Base-by-base conservation (phyloP, 192 early-diverging fungal species). In the Mortierella hygrophila region DNA sequence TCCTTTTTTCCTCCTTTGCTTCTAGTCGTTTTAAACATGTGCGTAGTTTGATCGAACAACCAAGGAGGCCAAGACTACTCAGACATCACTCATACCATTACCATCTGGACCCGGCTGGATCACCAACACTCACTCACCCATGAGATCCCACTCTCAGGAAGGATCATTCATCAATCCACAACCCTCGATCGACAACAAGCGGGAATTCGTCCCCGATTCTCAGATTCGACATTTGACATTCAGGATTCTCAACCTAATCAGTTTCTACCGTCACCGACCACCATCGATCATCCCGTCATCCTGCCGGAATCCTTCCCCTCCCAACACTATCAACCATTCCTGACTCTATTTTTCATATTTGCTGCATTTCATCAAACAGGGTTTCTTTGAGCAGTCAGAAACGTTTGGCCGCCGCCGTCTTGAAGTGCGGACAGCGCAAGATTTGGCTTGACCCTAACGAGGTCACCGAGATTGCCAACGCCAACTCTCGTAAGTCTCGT, bases 361-460 rank as follows among this genome's bases (percentile, higher is more conserved):
- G 5, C 18, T 52, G 49, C 18, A 20, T 71, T 73, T 75, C 49
- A 37, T 75, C 74, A 29, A 38, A 74, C 83, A 95, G 94, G 95
- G 90, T 93, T 87, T 94, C 93, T 90, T 93, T 95, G 83, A 89
- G 90, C 79, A 93, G 92, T 87, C 98, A 99, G 93, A 99, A 99
- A 93, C 94, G 97, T 81, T 93, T 99, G 82, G 98, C 98, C 76
- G 95, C 98, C 82, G 95, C 96, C 91, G 97, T 99, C 89, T 94
- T 99, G 88, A 96, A 97, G 91, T 98, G 97, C 92, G 98, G 98
- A 88, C 75, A 99, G 94, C 93, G 98, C 89, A 99, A 99, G 95
- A 93, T 99, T 89, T 99, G 98, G 98, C 92, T 99, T 73, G 98
- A 99, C 93, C 98, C 98, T 78, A 97, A 97, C 90, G 97, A 99